Conservation (phyloP, 2,329 filamentous ascomycete species). For the Stagonosporopsis cucurbitacearum region DNA sequence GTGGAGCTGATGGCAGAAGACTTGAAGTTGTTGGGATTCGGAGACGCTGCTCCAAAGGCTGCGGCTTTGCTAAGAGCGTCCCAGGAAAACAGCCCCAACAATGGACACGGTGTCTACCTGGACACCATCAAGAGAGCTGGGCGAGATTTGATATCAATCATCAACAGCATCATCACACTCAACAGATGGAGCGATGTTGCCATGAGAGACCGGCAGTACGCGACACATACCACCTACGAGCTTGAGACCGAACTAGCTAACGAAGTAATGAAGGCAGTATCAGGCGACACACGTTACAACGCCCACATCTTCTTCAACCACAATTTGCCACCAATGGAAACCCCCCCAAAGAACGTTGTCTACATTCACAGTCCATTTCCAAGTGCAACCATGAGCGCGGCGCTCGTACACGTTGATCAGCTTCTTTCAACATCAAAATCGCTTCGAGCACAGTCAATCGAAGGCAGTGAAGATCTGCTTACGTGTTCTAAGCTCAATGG, state of each 20-base stretch:
- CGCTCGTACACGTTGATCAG: background rate
- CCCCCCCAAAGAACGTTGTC: background rate
- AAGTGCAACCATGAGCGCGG: background rate
- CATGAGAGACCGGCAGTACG: background rate
- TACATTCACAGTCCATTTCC: background rate
- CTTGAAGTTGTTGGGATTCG: background rate
- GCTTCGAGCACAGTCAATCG: background rate
- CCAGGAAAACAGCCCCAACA: background rate
- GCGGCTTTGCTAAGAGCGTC: background rate
- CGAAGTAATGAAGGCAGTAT: background rate
- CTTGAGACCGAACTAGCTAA: background rate
- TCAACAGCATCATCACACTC: slow-evolving; percentile 1
- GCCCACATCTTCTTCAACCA: background rate
- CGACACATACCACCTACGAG: background rate
- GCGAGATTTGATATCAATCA: background rate
- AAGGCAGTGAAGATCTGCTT: background rate
- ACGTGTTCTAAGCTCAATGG: background rate
- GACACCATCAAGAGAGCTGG: slow-evolving; percentile 3
- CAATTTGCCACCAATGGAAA: background rate
- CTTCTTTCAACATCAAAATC: background rate
- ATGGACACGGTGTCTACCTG: background rate
- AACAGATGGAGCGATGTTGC: slow-evolving; percentile 1
- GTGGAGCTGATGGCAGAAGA: background rate
- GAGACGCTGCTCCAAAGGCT: background rate
- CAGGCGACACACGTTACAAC: background rate